These are phyloP conservation scores for Pichia ethanolica DNA, from an alignment of 805 yeast genomes.

Conservation along the genomic window DNA sequence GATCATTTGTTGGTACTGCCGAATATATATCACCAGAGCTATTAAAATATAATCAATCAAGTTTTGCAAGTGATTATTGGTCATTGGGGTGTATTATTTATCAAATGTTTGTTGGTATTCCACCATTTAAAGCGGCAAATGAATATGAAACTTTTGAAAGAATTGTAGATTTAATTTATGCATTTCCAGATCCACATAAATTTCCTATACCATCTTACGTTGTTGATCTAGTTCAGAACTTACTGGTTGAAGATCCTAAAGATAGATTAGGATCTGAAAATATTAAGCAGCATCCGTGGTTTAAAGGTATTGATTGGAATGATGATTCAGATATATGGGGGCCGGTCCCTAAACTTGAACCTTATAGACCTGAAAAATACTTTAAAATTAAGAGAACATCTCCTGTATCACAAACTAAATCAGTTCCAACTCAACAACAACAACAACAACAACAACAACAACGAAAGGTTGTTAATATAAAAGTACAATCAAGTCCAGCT, in stretches of 20 bases:
- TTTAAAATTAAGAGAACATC: not conserved
- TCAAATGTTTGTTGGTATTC: conserved; percentile 75
- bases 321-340: conserved; percentile 66
- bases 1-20: conserved; percentile 96
- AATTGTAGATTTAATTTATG: conserved; percentile 69
- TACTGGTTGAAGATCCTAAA: conserved; percentile 66
- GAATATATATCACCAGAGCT: conserved; percentile 94
- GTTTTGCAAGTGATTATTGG: conserved; percentile 86
- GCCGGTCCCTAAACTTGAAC: conserved; percentile 60
- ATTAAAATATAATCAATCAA: conserved; percentile 68
- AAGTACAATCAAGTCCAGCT: not conserved
- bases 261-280: conserved; percentile 50
- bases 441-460: conserved; percentile 22
- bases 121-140: conserved; percentile 83
- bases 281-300: conserved; percentile 67
- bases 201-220: conserved; percentile 55
- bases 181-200: conserved; percentile 52
- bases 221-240: conserved; percentile 56
- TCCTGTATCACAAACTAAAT: no score
- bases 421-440: not conserved
- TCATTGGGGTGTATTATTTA: conserved; percentile 85
- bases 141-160: conserved; percentile 85
- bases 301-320: conserved; percentile 57
- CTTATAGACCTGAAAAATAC: conserved; percentile 43
- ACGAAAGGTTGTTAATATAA: not conserved